A percentile compares a stretch with the other conserved stretches of the same genome.
Evolutionary conservation across 768 basidiomycete species (phyloP).

Genomic region (Boletellus sp.): DNA sequence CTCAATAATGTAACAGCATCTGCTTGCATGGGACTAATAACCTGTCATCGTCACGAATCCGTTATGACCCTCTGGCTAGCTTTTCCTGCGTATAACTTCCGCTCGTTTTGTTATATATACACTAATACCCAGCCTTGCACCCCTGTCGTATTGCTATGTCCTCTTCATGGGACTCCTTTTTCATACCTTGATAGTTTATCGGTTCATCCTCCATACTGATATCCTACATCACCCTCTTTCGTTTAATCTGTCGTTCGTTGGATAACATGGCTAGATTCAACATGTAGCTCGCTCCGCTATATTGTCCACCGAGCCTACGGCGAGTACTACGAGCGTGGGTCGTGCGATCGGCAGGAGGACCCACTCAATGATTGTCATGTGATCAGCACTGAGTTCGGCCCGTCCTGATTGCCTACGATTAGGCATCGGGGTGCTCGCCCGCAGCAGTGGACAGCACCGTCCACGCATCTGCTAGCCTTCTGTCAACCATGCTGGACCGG

Average conservation of each 20-base stretch:
- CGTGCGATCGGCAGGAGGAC: too few relatives aligned
- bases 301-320: background rate
- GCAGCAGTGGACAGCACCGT: too few relatives aligned
- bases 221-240: slow-evolving; percentile 10
- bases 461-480: too few relatives aligned
- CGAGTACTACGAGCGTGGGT: too few relatives aligned
- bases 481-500: too few relatives aligned
- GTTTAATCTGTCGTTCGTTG: slow-evolving; percentile 1
- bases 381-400: too few relatives aligned
- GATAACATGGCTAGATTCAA: background rate
- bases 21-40: background rate
- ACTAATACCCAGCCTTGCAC: background rate
- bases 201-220: background rate
- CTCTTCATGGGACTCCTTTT: background rate
- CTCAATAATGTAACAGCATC: slow-evolving; percentile 10
- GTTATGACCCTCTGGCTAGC: slow-evolving; percentile 3
- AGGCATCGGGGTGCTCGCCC: too few relatives aligned
- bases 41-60: background rate
- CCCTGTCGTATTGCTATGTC: background rate
- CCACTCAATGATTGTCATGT: too few relatives aligned
- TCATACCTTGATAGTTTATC: background rate
- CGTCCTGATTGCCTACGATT: too few relatives aligned
- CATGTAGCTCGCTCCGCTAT: background rate
- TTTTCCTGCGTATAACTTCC: slow-evolving; percentile 3
- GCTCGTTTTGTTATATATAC: slow-evolving; percentile 12